Percentiles rank a stretch among this genome's conserved stretches.
These are phyloP conservation scores for Chlamydomonas schloesseri DNA, from an alignment of 139 green algal species.

Conservation along the genomic window DNA sequence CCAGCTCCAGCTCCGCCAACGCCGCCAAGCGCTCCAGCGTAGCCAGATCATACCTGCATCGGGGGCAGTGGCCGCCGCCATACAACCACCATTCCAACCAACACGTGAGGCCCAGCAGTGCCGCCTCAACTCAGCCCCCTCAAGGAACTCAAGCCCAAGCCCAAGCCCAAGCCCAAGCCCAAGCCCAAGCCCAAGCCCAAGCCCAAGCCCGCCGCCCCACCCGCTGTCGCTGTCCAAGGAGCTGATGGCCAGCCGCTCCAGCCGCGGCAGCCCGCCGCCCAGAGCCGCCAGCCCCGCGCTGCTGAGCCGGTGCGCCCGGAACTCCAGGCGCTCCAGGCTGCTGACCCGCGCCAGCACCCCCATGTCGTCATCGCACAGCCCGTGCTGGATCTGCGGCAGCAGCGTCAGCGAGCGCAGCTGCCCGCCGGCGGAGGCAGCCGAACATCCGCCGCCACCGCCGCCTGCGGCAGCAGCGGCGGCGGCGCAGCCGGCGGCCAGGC, in stretches of 20 bases:
- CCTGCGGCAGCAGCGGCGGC: not conserved
- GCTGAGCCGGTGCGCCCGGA: constrained; percentile 43
- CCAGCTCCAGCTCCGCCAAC: constrained; percentile 41
- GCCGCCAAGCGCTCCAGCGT: constrained; percentile 18
- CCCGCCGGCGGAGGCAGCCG: too few species aligned
- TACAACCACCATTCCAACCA: too few species aligned
- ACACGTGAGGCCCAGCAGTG: too few species aligned
- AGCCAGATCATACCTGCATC: constrained; percentile 6
- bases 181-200: too few species aligned
- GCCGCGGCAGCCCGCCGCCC: constrained; percentile 13
- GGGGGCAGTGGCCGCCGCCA: too few species aligned
- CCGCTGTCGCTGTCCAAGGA: constrained; percentile 39
- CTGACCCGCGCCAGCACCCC: not conserved
- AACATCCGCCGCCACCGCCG: not conserved
- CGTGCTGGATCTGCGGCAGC: not conserved
- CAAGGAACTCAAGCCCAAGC: too few species aligned
- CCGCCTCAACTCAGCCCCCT: too few species aligned
- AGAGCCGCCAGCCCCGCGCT: constrained; percentile 34
- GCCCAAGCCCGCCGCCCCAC: not conserved
- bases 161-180: too few species aligned
- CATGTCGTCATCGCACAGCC: constrained; percentile 37
- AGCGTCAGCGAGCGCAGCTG: constrained; percentile 30
- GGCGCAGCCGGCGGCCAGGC: not conserved
- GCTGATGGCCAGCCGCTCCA: constrained; percentile 37
- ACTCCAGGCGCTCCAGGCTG: constrained; percentile 38